These are phyloP conservation scores for Davidsoniella neocaledoniae DNA, from an alignment of 2,329 filamentous ascomycete genomes.

Conservation along the genomic window DNA sequence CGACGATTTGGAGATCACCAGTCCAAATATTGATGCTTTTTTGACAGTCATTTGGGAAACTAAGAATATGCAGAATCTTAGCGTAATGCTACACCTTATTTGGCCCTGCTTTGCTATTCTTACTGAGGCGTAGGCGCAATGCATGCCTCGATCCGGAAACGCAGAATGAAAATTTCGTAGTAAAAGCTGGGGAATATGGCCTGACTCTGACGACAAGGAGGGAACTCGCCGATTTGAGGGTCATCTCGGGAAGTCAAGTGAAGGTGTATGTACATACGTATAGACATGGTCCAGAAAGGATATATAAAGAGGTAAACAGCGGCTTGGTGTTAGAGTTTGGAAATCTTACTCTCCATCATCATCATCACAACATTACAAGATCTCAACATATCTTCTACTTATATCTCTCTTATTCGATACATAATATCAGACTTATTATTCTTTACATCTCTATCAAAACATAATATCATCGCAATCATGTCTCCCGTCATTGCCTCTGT, in stretches of 20 bases:
- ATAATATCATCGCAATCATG: conserved; percentile 1
- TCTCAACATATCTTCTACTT: not conserved
- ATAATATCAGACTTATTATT: not conserved
- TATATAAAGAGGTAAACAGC: not conserved
- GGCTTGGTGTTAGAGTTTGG: not conserved
- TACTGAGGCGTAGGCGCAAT: too few relatives aligned
- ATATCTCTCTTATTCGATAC: not conserved
- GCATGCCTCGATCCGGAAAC: too few relatives aligned
- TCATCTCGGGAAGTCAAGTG: not conserved
- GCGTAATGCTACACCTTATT: not conserved
- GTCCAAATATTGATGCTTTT: not conserved
- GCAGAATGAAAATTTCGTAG: too few relatives aligned
- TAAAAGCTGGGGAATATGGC: not conserved
- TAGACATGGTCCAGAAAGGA: not conserved
- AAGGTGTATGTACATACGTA: not conserved
- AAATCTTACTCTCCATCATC: not conserved
- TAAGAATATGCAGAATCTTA: not conserved
- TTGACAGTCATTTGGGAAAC: too few relatives aligned
- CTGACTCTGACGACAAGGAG: conserved; percentile 1
- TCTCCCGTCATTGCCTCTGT: conserved; percentile 4
- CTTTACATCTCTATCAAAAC: not conserved
- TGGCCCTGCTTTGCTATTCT: not conserved
- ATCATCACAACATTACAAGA: not conserved
- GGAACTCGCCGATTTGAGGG: not conserved
- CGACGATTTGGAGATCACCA: not conserved